Base-by-base conservation (phyloP, 192 early-diverging fungal species). In the Rhizoclosmatium sp. region DNA sequence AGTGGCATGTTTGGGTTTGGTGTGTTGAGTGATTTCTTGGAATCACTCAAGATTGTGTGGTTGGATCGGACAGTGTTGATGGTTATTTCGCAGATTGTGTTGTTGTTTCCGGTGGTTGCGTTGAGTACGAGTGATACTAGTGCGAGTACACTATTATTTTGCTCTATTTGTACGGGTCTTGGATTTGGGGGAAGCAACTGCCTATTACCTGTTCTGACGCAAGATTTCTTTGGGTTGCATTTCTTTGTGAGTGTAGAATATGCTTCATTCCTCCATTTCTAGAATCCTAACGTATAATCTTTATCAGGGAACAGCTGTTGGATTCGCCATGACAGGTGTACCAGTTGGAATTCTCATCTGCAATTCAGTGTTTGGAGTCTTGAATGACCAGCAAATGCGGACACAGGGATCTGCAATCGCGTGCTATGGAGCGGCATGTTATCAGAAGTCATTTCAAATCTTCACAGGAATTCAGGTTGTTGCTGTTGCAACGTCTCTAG, bases 241-340 rank as follows among this genome's bases (percentile, higher is more conserved):
- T 82, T 69, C 31, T 85, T 82, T 69, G 83, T 69, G 16, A 54
- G 51, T 7, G 9, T 16, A 12, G 5, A 12, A 12, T 54, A 54
- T 54, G 16, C 16, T 12, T 16, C 16, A 54, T 12, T 54, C 5
- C 51, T 7, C 16, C 51, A 54, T 54, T 54, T 54, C 31, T 31
- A 31, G 51, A 54, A 54, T 54, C 16, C 16, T 54, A 54, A 54
- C 31, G 31, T 31, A 31, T 31, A 31, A 31, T 31, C 31, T 31
- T 31, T 31, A 68, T 1, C 2, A 78, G 76, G 76, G 83, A n/a
- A 85, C 80, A 2, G 83, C 83, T 23, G 80, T 66, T 42, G 80
- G 77, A 2, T 82, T 79, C 45, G 76, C 78, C 7, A 60, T 85
- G 65, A 51, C 72, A 0, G 75, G 67, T 31, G 83, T 85, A n/a